A percentile compares a stretch with the other conserved stretches of the same genome.
Evolutionary conservation across 192 early-diverging fungal species (phyloP).

Genomic region (Dissophora globulifera): DNA sequence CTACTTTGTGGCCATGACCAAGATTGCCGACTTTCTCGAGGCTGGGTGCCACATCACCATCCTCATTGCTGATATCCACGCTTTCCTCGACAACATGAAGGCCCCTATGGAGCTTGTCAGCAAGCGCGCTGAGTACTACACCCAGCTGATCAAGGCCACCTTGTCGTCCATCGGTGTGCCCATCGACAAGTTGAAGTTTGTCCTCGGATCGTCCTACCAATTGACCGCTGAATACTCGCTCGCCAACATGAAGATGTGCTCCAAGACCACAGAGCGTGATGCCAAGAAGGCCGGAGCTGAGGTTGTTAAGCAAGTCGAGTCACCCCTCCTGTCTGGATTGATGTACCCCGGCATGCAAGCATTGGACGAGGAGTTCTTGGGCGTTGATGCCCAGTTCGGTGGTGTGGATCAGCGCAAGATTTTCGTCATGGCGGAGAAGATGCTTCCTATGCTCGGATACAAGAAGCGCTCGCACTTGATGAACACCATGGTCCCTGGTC

Average conservation of each 20-base stretch:
- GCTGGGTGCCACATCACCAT: slow-evolving; percentile 88
- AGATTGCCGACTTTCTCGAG: slow-evolving; percentile 95
- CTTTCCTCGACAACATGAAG: slow-evolving; percentile 98
- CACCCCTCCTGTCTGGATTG: slow-evolving; percentile 90
- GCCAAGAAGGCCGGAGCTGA: slow-evolving; percentile 99
- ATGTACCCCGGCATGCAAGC: slow-evolving; percentile 98
- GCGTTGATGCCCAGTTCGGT: slow-evolving; percentile 95
- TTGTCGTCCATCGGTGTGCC: slow-evolving; percentile 95
- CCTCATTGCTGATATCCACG: slow-evolving; percentile 96
- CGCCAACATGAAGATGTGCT: slow-evolving; percentile 89
- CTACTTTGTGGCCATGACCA: slow-evolving; percentile 98
- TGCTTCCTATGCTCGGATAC: slow-evolving; percentile 93
- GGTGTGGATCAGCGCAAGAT: slow-evolving; percentile 99
- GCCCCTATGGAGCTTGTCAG: slow-evolving; percentile 92
- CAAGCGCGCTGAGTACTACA: slow-evolving; percentile 93
- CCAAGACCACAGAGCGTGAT: slow-evolving; percentile 91
- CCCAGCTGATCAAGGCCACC: slow-evolving; percentile 88
- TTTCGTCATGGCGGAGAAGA: slow-evolving; percentile 96
- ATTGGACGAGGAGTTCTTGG: slow-evolving; percentile 96
- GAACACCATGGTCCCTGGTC: slow-evolving; percentile 97
- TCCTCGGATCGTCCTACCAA: slow-evolving; percentile 91
- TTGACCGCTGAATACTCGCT: slow-evolving; percentile 89
- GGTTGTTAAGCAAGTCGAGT: slow-evolving; percentile 96
- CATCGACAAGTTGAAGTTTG: slow-evolving; percentile 91
- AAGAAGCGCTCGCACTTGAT: slow-evolving; percentile 97